Conservation (phyloP, 306 rosid genomes). For the Dryas alaskensis region DNA sequence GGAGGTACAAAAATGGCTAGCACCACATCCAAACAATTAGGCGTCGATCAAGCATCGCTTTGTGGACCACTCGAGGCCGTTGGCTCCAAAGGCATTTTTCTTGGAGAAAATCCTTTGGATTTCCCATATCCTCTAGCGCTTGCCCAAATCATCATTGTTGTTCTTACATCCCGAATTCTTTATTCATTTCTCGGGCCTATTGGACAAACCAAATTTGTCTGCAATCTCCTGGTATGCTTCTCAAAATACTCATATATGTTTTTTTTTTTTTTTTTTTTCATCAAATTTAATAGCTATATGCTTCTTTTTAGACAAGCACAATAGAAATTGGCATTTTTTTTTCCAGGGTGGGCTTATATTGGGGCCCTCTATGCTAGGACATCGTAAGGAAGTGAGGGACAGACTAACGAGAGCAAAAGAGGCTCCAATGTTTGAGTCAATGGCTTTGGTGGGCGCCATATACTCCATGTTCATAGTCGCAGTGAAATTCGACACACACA, state of each 20-base stretch:
- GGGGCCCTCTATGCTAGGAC: slow-evolving; percentile 35
- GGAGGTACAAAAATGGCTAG: too few species aligned
- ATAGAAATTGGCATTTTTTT: not conserved
- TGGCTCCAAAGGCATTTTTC: slow-evolving; percentile 35
- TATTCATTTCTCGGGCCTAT: slow-evolving; percentile 48
- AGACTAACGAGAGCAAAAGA: not conserved
- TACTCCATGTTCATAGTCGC: slow-evolving; percentile 25
- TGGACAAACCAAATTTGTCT: slow-evolving; percentile 48
- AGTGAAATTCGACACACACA: slow-evolving; percentile 23
- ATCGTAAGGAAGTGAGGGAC: not conserved
- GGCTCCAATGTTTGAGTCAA: not conserved
- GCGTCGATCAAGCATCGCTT: not conserved
- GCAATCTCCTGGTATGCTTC: slow-evolving; percentile 36
- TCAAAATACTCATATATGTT: not conserved
- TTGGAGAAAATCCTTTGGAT: slow-evolving; percentile 36
- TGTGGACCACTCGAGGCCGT: not conserved
- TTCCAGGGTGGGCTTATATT: slow-evolving; percentile 35
- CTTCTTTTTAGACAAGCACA: too few species aligned
- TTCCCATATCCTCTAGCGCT: slow-evolving; percentile 33
- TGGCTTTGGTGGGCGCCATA: slow-evolving; percentile 13
- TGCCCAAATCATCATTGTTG: slow-evolving; percentile 24
- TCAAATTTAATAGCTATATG: too few species aligned
- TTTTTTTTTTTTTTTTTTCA: not conserved
- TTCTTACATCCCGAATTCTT: slow-evolving; percentile 9
- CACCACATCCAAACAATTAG: too few species aligned